Percentiles rank a stretch among this genome's conserved stretches.
Conservation (phyloP, 1,284 basidiomycete species). For the Pterula multifida region DNA sequence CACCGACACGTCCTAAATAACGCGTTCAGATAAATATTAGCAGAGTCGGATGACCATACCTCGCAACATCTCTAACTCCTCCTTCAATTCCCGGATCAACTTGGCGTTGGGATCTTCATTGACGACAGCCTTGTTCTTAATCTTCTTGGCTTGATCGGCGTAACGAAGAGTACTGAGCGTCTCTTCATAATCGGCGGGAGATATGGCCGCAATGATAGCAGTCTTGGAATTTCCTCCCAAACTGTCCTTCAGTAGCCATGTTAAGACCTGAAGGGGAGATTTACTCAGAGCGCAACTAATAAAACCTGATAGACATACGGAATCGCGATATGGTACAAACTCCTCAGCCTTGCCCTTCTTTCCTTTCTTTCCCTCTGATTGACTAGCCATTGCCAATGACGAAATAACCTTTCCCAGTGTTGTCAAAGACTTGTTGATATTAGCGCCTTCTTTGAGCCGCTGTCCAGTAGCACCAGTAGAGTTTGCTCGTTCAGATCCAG, state of each 20-base stretch:
- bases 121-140: conserved; percentile 98
- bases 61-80: conserved; percentile 86
- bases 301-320: conserved; percentile 34
- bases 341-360: conserved; percentile 83
- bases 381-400: conserved; percentile 72
- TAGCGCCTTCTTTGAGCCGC: conserved; percentile 90
- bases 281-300: conserved; percentile 7
- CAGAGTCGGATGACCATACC: conserved; percentile 29
- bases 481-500: conserved; percentile 95
- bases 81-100: conserved; percentile 95
- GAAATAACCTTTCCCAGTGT: conserved; percentile 97
- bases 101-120: conserved; percentile 99
- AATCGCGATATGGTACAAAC: conserved; percentile 91
- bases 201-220: conserved; percentile 96
- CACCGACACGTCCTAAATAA: conserved; percentile 55
- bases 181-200: conserved; percentile 96
- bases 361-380: conserved; percentile 56
- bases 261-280: conserved; percentile 55
- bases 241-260: conserved; percentile 96
- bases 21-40: conserved; percentile 9
- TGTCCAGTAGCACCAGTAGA: conserved; percentile 94
- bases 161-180: conserved; percentile 92
- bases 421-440: conserved; percentile 97
- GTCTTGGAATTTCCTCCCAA: conserved; percentile 93
- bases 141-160: conserved; percentile 98